Base-by-base conservation (phyloP, 2,329 filamentous ascomycete genomes). In the Phaeosphaeriaceae sp. region DNA sequence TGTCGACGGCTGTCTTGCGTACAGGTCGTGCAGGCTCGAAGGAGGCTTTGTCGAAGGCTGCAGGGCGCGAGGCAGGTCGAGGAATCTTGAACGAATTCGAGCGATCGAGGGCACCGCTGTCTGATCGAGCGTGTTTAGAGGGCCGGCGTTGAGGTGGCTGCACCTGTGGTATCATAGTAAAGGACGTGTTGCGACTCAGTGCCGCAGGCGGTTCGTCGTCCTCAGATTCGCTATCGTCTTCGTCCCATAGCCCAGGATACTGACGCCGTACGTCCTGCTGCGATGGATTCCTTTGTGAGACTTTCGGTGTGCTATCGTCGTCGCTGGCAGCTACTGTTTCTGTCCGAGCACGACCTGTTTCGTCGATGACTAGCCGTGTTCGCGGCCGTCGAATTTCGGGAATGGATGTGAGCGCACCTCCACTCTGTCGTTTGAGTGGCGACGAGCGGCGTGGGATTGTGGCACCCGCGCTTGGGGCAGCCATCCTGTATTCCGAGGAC, bases 341-440 rank as follows among this genome's bases (percentile, higher is more conserved):
- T 6, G 81, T 81, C 11, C 81, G 74, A 42, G 82, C 82, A 45
- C 77, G 74, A 15, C 82, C 82, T 51, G 73, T 79, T 60, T 82
- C 80, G 61, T 83, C 82, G 36, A 84, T 76, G 40, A 83, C 73
- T 20, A 84, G 76, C 7, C 80, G 79, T 48, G 79, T 79, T 50
- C 77, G 74, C 10, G 77, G 74, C 53, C 77, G 76, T 58, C 74
- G 73, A 48, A 77, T 66, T 61, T 83, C 82, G 3, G 81, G 80
- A 15, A 84, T 83, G 7, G 80, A 76, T 36, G 76, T 77, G 2
- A 83, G 73, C 17, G 77, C 76, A 10, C 75, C 71, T 33, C 77
- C 71, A 48, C 70, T 79, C 56, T 77, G 71, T 9, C 81, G 75
- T 67, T 84, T 84, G 21, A 83, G 57, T 0, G 82, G 82, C 17